phyloP scores from a whole-genome alignment of 2,329 filamentous ascomycete species.

The Nemania diffusa region DNA sequence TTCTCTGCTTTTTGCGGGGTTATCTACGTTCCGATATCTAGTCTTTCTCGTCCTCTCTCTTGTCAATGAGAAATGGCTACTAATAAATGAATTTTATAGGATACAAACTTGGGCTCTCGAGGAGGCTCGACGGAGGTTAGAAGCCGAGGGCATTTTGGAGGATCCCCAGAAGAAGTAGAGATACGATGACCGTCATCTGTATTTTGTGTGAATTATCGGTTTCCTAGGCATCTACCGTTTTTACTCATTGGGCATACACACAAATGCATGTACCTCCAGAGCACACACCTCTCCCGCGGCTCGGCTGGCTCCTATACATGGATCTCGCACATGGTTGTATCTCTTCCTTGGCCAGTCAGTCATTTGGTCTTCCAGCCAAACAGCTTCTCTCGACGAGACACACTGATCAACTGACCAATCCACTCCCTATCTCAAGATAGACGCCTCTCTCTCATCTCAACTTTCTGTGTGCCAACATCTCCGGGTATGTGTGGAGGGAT shows the following conservation, averaged over 20 bases:
- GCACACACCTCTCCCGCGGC: background rate
- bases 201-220: background rate
- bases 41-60: too few relatives aligned
- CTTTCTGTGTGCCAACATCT: background rate
- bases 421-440: too few relatives aligned
- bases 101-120: slow-evolving; percentile 99
- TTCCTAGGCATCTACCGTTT: background rate
- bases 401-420: background rate
- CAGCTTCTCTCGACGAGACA: background rate
- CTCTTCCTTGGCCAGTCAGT: background rate
- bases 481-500: background rate
- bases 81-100: slow-evolving; percentile 59
- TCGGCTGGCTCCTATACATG: background rate
- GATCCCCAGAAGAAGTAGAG: slow-evolving; percentile 72
- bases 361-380: background rate
- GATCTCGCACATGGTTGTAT: background rate
- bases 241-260: background rate
- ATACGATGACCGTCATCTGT: background rate
- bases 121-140: slow-evolving; percentile 93
- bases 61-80: too few relatives aligned
- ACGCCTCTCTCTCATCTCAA: too few relatives aligned
- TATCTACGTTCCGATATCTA: too few relatives aligned
- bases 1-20: background rate
- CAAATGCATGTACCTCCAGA: slow-evolving; percentile 1
- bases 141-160: slow-evolving; percentile 91